Evolutionary conservation across 441 rosid genomes (phyloP), one percentile per base, ranked within the genome.

Genomic region (Corymbia calophylla): DNA sequence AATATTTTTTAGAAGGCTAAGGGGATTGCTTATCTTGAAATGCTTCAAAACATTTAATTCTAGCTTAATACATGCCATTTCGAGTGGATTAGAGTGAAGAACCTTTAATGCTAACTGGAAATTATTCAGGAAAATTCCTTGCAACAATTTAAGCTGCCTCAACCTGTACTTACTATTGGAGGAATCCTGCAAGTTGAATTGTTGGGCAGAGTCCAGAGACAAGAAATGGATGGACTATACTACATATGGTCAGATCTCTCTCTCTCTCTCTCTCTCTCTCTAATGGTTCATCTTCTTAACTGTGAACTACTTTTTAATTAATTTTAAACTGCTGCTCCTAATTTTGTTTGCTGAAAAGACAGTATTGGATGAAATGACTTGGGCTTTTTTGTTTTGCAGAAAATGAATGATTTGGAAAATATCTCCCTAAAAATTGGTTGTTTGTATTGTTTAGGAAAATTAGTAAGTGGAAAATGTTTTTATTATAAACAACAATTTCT

Each of bases 161-260:
- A 89, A 89, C 90, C 90, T 49, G 90, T 64, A 21, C 88, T 89
- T 66, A 58, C 54, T 80, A 89, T 89, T 0, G 90, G 90, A 29
- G 90, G 90, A 60, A 56, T 89, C 18, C 62, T 89, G 81, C 88
- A 68, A 87, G 90, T 90, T 86, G 91, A 90, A 31, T 88, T 90
- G 85, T 54, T 90, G 54, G 91, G 91, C 53, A 66, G 91, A 86
- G 91, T 90, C 39, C 91, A 90, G 90, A 90, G 84, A 86, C 91
- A 90, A 90, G 91, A 90, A 77, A 87, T 90, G 53, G 91, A 90
- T 87, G 90, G 48, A 21, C 81, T 90, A 53, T 90, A 86, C 86
- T 90, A 90, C 39, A 88, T 90, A 70, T 90, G 91, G 91, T 90
- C 31, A 51, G 88, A 31, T 51, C 35, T 73, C 31, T 89, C 31